phyloP scores from a whole-genome alignment of 495 filamentous ascomycete genomes.

The Halenospora varia region DNA sequence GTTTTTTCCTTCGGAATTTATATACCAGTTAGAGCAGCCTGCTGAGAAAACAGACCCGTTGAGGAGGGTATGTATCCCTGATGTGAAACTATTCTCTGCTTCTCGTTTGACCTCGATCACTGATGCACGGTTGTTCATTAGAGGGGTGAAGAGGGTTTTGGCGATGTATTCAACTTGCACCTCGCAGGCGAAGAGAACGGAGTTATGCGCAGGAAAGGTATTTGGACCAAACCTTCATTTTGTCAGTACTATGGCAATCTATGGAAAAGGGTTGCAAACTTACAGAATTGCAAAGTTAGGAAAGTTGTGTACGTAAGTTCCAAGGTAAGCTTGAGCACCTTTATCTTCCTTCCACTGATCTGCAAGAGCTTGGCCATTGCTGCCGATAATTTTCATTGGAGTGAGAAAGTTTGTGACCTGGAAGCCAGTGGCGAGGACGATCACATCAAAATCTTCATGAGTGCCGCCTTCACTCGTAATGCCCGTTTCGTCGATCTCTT shows the following conservation, averaged over 20 bases:
- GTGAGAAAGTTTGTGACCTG: conserved; percentile 28
- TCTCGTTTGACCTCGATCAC: conserved; percentile 31
- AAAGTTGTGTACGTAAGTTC: conserved; percentile 31
- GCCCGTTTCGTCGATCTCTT: conserved; percentile 32
- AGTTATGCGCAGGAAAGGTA: conserved; percentile 39
- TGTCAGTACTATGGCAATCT: no score
- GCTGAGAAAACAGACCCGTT: conserved; percentile 27
- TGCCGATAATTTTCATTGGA: conserved; percentile 34
- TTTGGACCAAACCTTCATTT: conserved; percentile 45
- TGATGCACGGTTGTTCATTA: conserved; percentile 31
- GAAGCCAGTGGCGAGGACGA: conserved; percentile 40
- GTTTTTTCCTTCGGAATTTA: conserved; percentile 21
- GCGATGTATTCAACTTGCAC: conserved; percentile 34
- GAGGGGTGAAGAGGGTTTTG: conserved; percentile 19
- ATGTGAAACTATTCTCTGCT: conserved; percentile 28
- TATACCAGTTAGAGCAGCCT: conserved; percentile 38
- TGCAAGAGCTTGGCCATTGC: conserved; percentile 25
- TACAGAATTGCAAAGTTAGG: conserved; percentile 39
- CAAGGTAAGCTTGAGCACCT: conserved; percentile 38
- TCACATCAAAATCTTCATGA: conserved; percentile 34
- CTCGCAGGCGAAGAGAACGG: conserved; percentile 34
- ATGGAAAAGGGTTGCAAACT: no score
- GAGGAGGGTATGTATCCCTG: conserved; percentile 25
- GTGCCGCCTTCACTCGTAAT: conserved; percentile 26
- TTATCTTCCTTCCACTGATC: conserved; percentile 34